These are phyloP conservation scores for Fusarium newnesense DNA, from an alignment of 2,329 filamentous ascomycete genomes.

Conservation along the genomic window DNA sequence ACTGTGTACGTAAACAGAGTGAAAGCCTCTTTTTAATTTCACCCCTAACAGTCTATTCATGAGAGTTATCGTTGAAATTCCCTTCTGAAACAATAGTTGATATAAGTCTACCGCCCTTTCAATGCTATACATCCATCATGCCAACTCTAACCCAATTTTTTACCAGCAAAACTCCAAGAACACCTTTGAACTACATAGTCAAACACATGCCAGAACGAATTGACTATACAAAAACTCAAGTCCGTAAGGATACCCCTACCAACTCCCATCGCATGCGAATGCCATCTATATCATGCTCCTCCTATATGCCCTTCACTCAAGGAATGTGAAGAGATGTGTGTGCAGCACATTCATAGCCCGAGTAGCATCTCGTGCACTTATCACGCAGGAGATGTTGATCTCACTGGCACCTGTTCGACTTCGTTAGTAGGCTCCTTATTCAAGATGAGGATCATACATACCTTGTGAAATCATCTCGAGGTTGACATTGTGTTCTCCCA, in stretches of 20 bases:
- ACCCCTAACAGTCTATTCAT: not conserved
- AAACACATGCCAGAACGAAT: not conserved
- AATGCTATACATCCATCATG: not conserved
- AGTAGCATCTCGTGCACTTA: conserved; percentile 89
- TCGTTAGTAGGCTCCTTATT: not conserved
- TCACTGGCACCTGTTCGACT: conserved; percentile 83
- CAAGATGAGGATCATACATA: conserved; percentile 52
- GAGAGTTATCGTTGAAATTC: not conserved
- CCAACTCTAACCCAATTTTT: conserved; percentile 26
- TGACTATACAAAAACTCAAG: not conserved
- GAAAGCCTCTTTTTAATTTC: not conserved
- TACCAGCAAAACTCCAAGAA: conserved; percentile 30
- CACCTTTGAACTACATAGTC: conserved; percentile 13
- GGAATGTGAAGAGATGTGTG: conserved; percentile 95
- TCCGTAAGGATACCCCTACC: conserved; percentile 9
- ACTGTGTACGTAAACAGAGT: not conserved
- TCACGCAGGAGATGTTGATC: conserved; percentile 99
- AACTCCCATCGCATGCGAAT: conserved; percentile 23
- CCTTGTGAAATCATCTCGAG: conserved; percentile 99
- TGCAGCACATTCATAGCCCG: conserved; percentile 96
- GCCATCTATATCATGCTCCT: not conserved
- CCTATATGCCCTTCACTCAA: conserved; percentile 66
- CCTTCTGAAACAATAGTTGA: not conserved
- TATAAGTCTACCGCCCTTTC: not conserved
- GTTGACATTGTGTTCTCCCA: conserved; percentile 94